A percentile compares a stretch with the other conserved stretches of the same genome.
Evolutionary conservation across 73 alveolate species (phyloP).

Genomic region (Durusdinium trenchii): DNA sequence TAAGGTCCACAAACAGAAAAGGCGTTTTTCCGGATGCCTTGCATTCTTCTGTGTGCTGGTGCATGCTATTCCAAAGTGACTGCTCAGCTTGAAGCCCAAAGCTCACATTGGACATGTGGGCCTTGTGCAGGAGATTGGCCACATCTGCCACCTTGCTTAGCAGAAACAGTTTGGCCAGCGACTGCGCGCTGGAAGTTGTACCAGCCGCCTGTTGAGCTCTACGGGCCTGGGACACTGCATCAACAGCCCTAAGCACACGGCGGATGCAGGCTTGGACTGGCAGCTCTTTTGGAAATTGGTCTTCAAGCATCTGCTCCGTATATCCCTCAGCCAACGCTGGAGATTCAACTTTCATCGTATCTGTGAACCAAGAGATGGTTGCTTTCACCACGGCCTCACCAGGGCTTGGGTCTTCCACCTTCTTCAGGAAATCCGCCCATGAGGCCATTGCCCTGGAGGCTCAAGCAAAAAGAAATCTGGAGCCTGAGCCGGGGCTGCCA

Average conservation of each 20-base stretch:
- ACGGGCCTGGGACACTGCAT: constrained; percentile 18
- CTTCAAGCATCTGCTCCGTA: not conserved
- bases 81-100: constrained; percentile 63
- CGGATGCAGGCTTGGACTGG: constrained; percentile 51
- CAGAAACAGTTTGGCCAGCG: not conserved
- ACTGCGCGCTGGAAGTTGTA: not conserved
- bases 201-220: not conserved
- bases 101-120: not conserved
- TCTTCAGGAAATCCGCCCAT: not conserved
- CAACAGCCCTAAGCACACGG: constrained; percentile 50
- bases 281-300: constrained; percentile 8
- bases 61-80: constrained; percentile 53
- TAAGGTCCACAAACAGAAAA: constrained; percentile 29
- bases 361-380: constrained; percentile 20
- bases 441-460: too few species aligned
- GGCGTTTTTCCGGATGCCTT: not conserved
- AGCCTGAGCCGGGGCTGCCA: too few species aligned
- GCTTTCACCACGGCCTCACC: constrained; percentile 60
- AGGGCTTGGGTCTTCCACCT: constrained; percentile 53
- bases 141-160: constrained; percentile 44
- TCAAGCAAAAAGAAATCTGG: too few species aligned
- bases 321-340: constrained; percentile 47
- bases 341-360: not conserved
- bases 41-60: constrained; percentile 44
- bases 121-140: constrained; percentile 12